Evolutionary conservation across 805 yeast genomes (phyloP).

Genomic region (Kluyveromyces aestuarii): DNA sequence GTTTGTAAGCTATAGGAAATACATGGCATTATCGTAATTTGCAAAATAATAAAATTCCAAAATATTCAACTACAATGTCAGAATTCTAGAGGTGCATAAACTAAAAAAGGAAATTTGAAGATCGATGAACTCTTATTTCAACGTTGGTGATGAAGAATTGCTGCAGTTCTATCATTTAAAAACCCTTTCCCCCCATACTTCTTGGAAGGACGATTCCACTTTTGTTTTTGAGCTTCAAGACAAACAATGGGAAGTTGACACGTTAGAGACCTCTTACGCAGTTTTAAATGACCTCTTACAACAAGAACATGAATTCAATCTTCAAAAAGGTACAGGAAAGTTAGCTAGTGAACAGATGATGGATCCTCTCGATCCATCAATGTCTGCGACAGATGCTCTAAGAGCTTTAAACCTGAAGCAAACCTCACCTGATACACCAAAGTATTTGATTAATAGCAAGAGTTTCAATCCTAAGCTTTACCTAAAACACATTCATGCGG

Average conservation of each 20-base stretch:
- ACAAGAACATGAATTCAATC: conserved; percentile 18
- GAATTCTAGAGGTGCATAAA: background rate
- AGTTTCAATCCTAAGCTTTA: conserved; percentile 50
- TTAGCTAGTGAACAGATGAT: conserved; percentile 6
- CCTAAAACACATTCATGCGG: conserved; percentile 45
- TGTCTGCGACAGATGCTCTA: conserved; percentile 21
- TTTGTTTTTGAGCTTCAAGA: conserved; percentile 15
- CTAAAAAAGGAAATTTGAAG: background rate
- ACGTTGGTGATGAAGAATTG: conserved; percentile 19
- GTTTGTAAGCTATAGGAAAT: background rate
- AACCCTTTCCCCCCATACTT: conserved; percentile 32
- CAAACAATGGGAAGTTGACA: conserved; percentile 17
- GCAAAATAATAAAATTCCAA: no score
- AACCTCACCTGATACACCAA: conserved; percentile 26
- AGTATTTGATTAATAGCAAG: conserved; percentile 47
- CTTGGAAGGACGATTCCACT: conserved; percentile 31
- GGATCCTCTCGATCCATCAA: conserved; percentile 7
- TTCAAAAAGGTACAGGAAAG: conserved; percentile 6
- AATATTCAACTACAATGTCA: conserved; percentile 6
- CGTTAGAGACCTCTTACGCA: conserved; percentile 26
- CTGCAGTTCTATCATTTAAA: conserved; percentile 36
- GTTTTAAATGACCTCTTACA: conserved; percentile 23
- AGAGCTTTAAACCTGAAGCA: conserved; percentile 34
- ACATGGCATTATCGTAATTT: background rate
- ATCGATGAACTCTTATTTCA: conserved; percentile 7